These are phyloP conservation scores for Xanthoparmelia taractica DNA, from an alignment of 495 filamentous ascomycete species.

Conservation along the genomic window DNA sequence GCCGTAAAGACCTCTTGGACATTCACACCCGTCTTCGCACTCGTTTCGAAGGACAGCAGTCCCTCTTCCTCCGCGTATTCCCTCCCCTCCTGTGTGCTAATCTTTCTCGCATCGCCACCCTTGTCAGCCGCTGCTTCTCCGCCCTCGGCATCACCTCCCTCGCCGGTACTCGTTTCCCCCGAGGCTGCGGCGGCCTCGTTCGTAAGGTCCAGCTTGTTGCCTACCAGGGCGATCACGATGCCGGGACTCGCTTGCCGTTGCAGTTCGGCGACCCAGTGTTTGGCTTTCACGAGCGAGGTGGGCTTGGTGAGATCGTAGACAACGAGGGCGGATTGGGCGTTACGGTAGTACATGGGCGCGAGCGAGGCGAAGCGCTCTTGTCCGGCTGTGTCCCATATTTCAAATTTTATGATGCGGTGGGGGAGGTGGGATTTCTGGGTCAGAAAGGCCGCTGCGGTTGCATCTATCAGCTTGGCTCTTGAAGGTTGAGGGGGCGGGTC, in stretches of 20 bases:
- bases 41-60: constrained; percentile 94
- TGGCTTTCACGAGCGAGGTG: constrained; percentile 88
- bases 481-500: neutral
- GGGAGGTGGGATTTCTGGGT: constrained; percentile 98
- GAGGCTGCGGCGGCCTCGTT: constrained; percentile 36
- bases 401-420: constrained; percentile 95
- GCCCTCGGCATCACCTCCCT: constrained; percentile 34
- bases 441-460: constrained; percentile 73
- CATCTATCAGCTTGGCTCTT: neutral
- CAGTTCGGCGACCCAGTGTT: constrained; percentile 97
- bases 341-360: constrained; percentile 99
- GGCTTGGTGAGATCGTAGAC: constrained; percentile 99
- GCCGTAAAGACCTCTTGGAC: constrained; percentile 94
- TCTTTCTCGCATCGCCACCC: constrained; percentile 70
- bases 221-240: constrained; percentile 94
- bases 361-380: constrained; percentile 96
- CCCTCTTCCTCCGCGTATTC: constrained; percentile 90
- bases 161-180: constrained; percentile 19
- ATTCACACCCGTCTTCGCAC: constrained; percentile 89
- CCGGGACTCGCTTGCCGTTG: constrained; percentile 96
- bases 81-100: constrained; percentile 81
- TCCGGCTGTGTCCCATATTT: constrained; percentile 99
- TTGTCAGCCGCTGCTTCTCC: constrained; percentile 51
- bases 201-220: constrained; percentile 93
- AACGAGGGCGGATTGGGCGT: constrained; percentile 95